phyloP scores from a whole-genome alignment of 2,329 filamentous ascomycete species.

The Metarhizium brunneum region DNA sequence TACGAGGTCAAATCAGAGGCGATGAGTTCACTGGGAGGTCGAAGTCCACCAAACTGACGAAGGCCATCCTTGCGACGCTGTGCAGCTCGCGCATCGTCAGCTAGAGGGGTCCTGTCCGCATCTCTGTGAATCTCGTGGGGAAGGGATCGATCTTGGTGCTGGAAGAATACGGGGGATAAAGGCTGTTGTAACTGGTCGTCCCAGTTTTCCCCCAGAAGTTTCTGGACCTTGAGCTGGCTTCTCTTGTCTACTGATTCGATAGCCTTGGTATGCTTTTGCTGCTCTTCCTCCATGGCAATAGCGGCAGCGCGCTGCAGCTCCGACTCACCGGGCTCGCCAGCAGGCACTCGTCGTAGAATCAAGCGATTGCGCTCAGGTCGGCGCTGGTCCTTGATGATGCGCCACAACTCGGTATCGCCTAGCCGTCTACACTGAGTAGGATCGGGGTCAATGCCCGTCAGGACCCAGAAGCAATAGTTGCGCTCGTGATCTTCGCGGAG shows the following conservation, averaged over 20 bases:
- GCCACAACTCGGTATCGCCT: slow-evolving; percentile 79
- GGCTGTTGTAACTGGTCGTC: slow-evolving; percentile 73
- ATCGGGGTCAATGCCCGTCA: slow-evolving; percentile 77
- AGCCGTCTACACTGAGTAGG: slow-evolving; percentile 73
- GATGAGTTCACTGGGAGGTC: slow-evolving; percentile 94
- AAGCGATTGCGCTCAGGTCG: slow-evolving; percentile 82
- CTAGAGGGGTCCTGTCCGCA: slow-evolving; percentile 45
- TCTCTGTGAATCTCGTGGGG: slow-evolving; percentile 42
- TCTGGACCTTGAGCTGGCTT: slow-evolving; percentile 80
- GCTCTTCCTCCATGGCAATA: slow-evolving; percentile 81
- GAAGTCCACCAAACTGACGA: slow-evolving; percentile 79
- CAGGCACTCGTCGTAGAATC: slow-evolving; percentile 86
- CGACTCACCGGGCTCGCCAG: slow-evolving; percentile 77
- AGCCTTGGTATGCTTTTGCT: slow-evolving; percentile 58
- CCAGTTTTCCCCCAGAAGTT: slow-evolving; percentile 81
- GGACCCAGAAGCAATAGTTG: slow-evolving; percentile 94
- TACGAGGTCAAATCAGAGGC: slow-evolving; percentile 93
- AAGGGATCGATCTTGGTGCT: slow-evolving; percentile 58
- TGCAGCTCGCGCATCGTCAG: slow-evolving; percentile 36
- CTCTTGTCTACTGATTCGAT: slow-evolving; percentile 59
- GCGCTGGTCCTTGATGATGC: slow-evolving; percentile 79
- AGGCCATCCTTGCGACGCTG: slow-evolving; percentile 45
- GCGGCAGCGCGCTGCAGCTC: slow-evolving; percentile 81
- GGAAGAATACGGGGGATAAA: slow-evolving; percentile 68
- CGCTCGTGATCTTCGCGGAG: slow-evolving; percentile 84